These are phyloP conservation scores for Piromyces finnis DNA, from an alignment of 192 early-diverging fungal genomes.

Conservation along the genomic window DNA sequence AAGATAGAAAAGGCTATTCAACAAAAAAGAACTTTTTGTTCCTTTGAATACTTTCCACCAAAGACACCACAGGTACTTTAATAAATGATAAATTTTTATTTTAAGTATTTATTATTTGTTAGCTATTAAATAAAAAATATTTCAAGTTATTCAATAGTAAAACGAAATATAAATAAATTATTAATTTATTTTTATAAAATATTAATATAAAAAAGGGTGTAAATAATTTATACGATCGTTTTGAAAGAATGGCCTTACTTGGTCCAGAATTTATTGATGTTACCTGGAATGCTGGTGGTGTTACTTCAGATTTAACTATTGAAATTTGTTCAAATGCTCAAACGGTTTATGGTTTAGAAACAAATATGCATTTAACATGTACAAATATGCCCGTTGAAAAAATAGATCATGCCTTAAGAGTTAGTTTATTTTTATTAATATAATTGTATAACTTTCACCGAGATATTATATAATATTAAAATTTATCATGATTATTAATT, in stretches of 20 bases:
- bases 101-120: too few species aligned
- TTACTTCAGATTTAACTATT: conserved; percentile 65
- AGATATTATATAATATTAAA: too few species aligned
- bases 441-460: too few species aligned
- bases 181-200: too few species aligned
- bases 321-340: conserved; percentile 82
- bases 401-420: conserved; percentile 42
- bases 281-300: conserved; percentile 93
- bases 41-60: conserved; percentile 94
- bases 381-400: conserved; percentile 87
- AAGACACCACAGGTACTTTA: conserved; percentile 47
- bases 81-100: too few species aligned
- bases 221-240: conserved; percentile 88
- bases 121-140: too few species aligned
- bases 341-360: conserved; percentile 83
- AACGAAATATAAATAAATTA: too few species aligned
- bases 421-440: too few species aligned
- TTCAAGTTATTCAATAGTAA: too few species aligned
- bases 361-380: conserved; percentile 96
- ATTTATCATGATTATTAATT: too few species aligned
- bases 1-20: conserved; percentile 21
- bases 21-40: background rate
- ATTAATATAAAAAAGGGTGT: conserved; percentile 82
- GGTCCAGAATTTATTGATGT: conserved; percentile 92
- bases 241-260: conserved; percentile 86